Evolutionary conservation across 2,329 filamentous ascomycete species (phyloP).

Genomic region (Pezicula neosporulosa): DNA sequence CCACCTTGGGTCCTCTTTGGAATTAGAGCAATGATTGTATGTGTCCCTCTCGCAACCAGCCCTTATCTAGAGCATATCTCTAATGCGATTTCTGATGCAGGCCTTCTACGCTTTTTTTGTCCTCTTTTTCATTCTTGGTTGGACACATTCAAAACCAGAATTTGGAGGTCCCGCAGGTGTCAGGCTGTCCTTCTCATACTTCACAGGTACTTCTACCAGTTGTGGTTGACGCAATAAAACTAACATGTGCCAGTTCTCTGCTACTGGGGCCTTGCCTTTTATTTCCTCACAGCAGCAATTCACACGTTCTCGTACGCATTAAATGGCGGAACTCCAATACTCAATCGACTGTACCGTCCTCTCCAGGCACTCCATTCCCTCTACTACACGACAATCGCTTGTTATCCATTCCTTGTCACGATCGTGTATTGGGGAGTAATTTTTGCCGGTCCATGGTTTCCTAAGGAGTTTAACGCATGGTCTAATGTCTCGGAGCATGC

Average conservation of each 20-base stretch:
- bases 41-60: slow-evolving; percentile 24
- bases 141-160: slow-evolving; percentile 50
- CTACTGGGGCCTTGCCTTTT: slow-evolving; percentile 81
- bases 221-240: not conserved
- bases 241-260: slow-evolving; percentile 36
- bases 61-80: slow-evolving; percentile 10
- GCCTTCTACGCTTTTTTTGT: slow-evolving; percentile 67
- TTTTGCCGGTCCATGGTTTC: slow-evolving; percentile 49
- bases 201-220: slow-evolving; percentile 52
- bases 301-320: slow-evolving; percentile 68
- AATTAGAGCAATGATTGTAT: slow-evolving; percentile 51
- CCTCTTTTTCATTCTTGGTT: slow-evolving; percentile 67
- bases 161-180: slow-evolving; percentile 26
- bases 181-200: slow-evolving; percentile 68
- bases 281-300: slow-evolving; percentile 63
- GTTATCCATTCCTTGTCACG: slow-evolving; percentile 66
- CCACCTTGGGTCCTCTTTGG: slow-evolving; percentile 58
- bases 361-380: slow-evolving; percentile 64
- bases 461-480: slow-evolving; percentile 52
- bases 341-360: slow-evolving; percentile 55
- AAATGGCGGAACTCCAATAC: slow-evolving; percentile 49
- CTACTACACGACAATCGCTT: slow-evolving; percentile 59
- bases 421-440: slow-evolving; percentile 68
- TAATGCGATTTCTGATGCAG: slow-evolving; percentile 26
- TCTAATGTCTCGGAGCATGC: slow-evolving; percentile 70